phyloP scores from a whole-genome alignment of 495 filamentous ascomycete species.

The Aspergillus bridgeri region DNA sequence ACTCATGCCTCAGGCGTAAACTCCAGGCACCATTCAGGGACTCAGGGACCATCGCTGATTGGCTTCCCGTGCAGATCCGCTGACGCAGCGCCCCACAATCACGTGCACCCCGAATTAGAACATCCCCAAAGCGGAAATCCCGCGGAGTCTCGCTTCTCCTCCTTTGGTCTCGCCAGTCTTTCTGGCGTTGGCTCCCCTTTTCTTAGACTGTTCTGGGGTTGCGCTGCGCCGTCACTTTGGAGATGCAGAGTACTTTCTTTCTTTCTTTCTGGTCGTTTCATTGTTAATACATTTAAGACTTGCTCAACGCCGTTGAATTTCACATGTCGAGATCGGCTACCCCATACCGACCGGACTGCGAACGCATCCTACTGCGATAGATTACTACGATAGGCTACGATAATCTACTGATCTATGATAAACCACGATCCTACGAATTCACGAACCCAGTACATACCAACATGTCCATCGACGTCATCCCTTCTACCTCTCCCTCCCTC shows the following conservation, averaged over 20 bases:
- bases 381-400: not conserved
- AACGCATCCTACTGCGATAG: not conserved
- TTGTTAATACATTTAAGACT: too few relatives aligned
- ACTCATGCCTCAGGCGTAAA: slow-evolving; percentile 2
- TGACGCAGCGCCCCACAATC: not conserved
- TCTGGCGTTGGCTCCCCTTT: not conserved
- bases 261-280: too few relatives aligned
- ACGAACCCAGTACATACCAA: not conserved
- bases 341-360: not conserved
- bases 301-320: not conserved
- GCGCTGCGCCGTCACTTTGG: too few relatives aligned
- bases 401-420: not conserved
- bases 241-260: too few relatives aligned
- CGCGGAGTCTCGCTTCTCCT: not conserved
- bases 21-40: too few relatives aligned
- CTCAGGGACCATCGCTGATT: not conserved
- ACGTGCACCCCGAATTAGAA: slow-evolving; percentile 1
- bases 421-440: too few relatives aligned
- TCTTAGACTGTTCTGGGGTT: too few relatives aligned
- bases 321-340: not conserved
- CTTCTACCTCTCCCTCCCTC: not conserved
- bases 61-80: not conserved
- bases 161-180: not conserved
- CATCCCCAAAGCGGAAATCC: slow-evolving; percentile 1
- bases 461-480: not conserved